Evolutionary conservation across 805 yeast genomes (phyloP).

Genomic region (Saccharomycopsis schoenii): DNA sequence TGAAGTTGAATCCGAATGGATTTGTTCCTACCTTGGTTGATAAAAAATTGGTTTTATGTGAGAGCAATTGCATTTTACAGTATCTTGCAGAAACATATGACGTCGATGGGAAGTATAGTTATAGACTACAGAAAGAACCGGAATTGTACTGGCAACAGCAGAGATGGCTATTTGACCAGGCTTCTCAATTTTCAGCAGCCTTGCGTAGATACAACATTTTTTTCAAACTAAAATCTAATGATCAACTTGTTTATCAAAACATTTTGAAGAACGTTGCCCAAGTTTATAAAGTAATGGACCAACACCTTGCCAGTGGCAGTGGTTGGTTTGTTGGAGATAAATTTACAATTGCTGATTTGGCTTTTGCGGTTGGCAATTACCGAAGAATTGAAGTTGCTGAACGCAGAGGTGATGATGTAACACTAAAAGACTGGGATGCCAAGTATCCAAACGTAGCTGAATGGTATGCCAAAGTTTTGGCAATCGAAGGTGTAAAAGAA

Average conservation of each 20-base stretch:
- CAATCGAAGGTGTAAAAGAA: not conserved
- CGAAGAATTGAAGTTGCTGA: not conserved
- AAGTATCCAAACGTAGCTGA: not conserved
- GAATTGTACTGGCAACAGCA: conserved; percentile 40
- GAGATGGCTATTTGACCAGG: conserved; percentile 47
- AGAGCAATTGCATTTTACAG: conserved; percentile 52
- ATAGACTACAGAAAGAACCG: conserved; percentile 15
- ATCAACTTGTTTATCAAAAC: conserved; percentile 45
- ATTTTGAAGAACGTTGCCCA: conserved; percentile 42
- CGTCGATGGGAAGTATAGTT: conserved; percentile 35
- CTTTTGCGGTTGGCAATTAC: not conserved
- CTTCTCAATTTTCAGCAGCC: conserved; percentile 31
- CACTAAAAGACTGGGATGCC: not conserved
- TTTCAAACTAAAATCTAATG: conserved; percentile 23
- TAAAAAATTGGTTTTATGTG: conserved; percentile 35
- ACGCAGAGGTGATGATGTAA: not conserved
- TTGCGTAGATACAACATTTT: conserved; percentile 21
- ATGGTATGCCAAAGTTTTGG: not conserved
- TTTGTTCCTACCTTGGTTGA: conserved; percentile 47
- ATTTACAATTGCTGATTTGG: conserved; percentile 44
- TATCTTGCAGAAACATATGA: conserved; percentile 56
- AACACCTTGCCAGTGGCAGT: conserved; percentile 35
- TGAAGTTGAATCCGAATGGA: conserved; percentile 52
- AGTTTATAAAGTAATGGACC: conserved; percentile 45
- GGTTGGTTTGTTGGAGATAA: conserved; percentile 56